Base-by-base conservation (phyloP, 208 protist genomes). In the Phytomonas serpens region DNA sequence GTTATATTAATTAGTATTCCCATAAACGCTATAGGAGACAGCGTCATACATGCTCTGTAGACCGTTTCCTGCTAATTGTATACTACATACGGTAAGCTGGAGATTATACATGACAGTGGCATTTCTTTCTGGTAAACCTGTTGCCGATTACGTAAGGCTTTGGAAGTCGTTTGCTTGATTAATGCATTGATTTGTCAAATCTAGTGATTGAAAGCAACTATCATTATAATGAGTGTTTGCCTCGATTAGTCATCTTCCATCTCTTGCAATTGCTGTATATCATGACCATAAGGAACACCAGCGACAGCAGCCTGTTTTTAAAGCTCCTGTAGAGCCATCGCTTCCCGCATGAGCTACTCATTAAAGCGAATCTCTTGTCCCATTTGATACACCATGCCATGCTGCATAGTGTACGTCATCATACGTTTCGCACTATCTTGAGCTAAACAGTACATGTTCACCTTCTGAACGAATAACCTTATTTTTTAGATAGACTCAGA, bases 271-370 rank as follows among this genome's bases (percentile, higher is more conserved):
- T 76, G 68, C 61, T 68, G 67, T 7, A 40, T 52, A 14, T 3
- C 29, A 7, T 70, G 3, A 42, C 47, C 65, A 70, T 70, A 32
- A 42, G 16, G 61, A 64, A 36, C 72, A 66, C 47, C 40, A 27
- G 72, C 30, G 42, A 23, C 47, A 63, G 69, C 70, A 68, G 78
- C 74, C 68, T 82, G 78, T 75, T 79, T 82, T 52, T 82, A 75
- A 61, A 75, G 67, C 52, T 76, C 73, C 68, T 82, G 73, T 69
- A 82, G 76, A 67, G 73, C 75, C 51, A 75, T 69, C 65, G 76
- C 75, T 27, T 79, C 71, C 76, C 63, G 47, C 71, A 75, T 75
- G 42, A 75, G 72, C 64, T 80, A 42, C 19, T 80, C 71, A 37
- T 76, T 68, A 68, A 76, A 71, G 23, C 68, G 71, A 10, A 74